Evolutionary conservation across 305 asterid species (phyloP).

Genomic region (Withania somnifera): DNA sequence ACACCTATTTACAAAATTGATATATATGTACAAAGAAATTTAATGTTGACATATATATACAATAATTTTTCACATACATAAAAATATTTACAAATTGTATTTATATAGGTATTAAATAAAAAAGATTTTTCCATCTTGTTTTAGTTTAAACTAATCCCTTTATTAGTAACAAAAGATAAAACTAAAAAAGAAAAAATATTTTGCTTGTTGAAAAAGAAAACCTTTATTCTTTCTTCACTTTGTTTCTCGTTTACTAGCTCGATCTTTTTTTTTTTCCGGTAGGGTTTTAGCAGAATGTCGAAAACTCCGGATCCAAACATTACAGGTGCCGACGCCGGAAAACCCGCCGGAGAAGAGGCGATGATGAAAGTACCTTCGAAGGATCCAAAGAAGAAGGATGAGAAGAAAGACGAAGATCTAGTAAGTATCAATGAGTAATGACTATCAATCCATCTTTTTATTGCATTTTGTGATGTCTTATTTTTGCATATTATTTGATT

Average conservation of each 20-base stretch:
- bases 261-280: neutral
- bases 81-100: too few species aligned
- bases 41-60: too few species aligned
- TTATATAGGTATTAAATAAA: too few species aligned
- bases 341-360: slow-evolving; percentile 38
- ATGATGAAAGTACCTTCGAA: slow-evolving; percentile 48
- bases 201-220: neutral
- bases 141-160: too few species aligned
- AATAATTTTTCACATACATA: too few species aligned
- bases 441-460: neutral
- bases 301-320: slow-evolving; percentile 62
- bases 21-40: too few species aligned
- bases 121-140: too few species aligned
- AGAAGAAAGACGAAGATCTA: slow-evolving; percentile 77
- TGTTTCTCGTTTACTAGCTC: neutral
- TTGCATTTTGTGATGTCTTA: neutral
- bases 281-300: slow-evolving; percentile 17
- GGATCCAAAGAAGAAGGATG: slow-evolving; percentile 72
- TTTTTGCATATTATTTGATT: neutral
- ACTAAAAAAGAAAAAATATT: too few species aligned
- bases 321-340: slow-evolving; percentile 25
- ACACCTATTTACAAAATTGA: too few species aligned
- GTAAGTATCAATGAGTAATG: slow-evolving; percentile 29
- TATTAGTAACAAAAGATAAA: neutral
- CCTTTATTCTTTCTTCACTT: neutral